phyloP scores from a whole-genome alignment of 768 basidiomycete genomes.

The Lactarius psammicola region DNA sequence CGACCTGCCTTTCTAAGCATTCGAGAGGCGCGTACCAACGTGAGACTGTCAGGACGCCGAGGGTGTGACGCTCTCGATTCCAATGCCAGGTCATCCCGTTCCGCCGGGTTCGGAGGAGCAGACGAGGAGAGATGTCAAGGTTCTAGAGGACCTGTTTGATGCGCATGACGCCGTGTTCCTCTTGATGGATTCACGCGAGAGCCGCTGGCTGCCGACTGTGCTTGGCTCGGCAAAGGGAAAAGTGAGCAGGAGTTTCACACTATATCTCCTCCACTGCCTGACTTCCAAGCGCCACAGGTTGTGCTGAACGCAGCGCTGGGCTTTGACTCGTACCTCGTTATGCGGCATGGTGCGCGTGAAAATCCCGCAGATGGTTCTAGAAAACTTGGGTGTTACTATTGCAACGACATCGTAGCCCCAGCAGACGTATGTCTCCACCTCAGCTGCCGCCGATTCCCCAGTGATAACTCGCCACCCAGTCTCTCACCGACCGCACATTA shows the following conservation, averaged over 20 bases:
- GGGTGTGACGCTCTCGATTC: conserved; percentile 77
- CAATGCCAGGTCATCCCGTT: conserved; percentile 97
- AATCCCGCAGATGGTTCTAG: conserved; percentile 34
- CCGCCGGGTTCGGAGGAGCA: conserved; percentile 55
- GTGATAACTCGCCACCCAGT: conserved; percentile 37
- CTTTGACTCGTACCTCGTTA: conserved; percentile 94
- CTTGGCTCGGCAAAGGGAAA: conserved; percentile 83
- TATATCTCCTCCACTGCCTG: neutral
- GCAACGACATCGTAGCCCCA: conserved; percentile 97
- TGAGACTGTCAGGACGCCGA: conserved; percentile 61
- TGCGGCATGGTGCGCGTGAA: conserved; percentile 83
- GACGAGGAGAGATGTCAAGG: conserved; percentile 62
- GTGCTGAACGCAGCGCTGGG: conserved; percentile 94
- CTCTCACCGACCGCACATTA: conserved; percentile 83
- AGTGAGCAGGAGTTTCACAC: conserved; percentile 40
- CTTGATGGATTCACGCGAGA: conserved; percentile 98
- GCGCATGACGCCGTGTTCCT: conserved; percentile 89
- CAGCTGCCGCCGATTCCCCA: neutral
- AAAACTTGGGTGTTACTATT: conserved; percentile 91
- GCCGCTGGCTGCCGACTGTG: conserved; percentile 93
- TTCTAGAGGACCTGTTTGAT: conserved; percentile 75
- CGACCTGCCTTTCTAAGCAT: neutral
- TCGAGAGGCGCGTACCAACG: neutral
- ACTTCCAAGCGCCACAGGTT: conserved; percentile 49
- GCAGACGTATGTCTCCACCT: conserved; percentile 63